Evolutionary conservation across 2,329 filamentous ascomycete genomes (phyloP).

Genomic region (Paraphoma chrysanthemicola): DNA sequence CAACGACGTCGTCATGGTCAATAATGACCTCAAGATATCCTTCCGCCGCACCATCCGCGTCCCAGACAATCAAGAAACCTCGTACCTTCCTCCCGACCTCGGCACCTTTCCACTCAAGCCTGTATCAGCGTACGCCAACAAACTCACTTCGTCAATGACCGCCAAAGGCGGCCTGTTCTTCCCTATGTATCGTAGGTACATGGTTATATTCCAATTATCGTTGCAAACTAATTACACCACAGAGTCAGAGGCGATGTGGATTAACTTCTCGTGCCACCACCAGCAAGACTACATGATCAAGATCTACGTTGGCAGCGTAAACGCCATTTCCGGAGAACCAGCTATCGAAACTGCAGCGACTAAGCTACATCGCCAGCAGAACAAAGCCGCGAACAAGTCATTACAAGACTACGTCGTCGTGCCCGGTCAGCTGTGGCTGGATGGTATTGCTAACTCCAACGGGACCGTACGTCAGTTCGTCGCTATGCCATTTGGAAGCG

Average conservation of each 20-base stretch:
- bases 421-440: slow-evolving; percentile 51
- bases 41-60: slow-evolving; percentile 25
- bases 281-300: slow-evolving; percentile 45
- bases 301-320: slow-evolving; percentile 51
- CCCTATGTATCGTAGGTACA: slow-evolving; percentile 57
- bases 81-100: slow-evolving; percentile 17
- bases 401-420: slow-evolving; percentile 55
- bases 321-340: slow-evolving; percentile 51
- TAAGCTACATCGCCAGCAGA: slow-evolving; percentile 3
- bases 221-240: not conserved
- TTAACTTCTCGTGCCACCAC: slow-evolving; percentile 35
- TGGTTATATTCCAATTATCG: not conserved
- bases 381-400: not conserved
- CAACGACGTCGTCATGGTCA: slow-evolving; percentile 2
- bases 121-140: slow-evolving; percentile 27
- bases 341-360: slow-evolving; percentile 25
- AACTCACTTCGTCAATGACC: slow-evolving; percentile 44
- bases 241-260: slow-evolving; percentile 55
- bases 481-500: not conserved
- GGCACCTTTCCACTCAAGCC: slow-evolving; percentile 17
- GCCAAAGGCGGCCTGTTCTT: slow-evolving; percentile 56
- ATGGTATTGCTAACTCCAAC: slow-evolving; percentile 48
- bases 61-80: slow-evolving; percentile 39
- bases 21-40: slow-evolving; percentile 18
- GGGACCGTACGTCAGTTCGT: slow-evolving; percentile 51